Conservation (phyloP, 78 protist genomes). For the Guillardia theta region DNA sequence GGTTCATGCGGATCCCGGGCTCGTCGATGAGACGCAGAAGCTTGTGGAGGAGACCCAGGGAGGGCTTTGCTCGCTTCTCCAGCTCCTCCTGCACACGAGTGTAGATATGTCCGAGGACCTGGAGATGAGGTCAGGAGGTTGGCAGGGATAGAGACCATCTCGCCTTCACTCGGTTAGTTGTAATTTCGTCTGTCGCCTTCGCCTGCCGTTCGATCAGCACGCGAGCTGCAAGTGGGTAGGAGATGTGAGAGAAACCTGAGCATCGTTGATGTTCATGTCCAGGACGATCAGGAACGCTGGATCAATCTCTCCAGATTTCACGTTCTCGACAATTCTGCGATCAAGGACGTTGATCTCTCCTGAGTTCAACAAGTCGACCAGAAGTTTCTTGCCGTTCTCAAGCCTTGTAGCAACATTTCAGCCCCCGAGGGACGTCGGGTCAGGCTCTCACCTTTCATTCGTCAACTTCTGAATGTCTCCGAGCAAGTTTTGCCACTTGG, state of each 20-base stretch:
- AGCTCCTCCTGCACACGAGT: conserved; percentile 4
- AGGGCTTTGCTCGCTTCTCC: conserved; percentile 22
- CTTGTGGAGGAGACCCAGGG: neutral
- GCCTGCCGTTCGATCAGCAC: too few species aligned
- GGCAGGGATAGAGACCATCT: neutral
- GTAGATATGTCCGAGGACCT: neutral
- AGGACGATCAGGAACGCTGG: neutral
- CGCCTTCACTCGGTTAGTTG: neutral
- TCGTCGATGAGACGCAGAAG: neutral
- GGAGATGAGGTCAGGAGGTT: neutral
- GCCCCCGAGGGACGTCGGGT: neutral
- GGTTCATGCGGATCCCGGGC: neutral
- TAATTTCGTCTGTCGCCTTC: too few species aligned
- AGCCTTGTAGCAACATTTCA: neutral
- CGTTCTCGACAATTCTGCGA: neutral
- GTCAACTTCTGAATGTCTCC: neutral
- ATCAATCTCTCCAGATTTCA: neutral
- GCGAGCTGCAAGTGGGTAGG: too few species aligned
- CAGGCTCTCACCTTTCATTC: neutral
- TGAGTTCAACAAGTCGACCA: neutral
- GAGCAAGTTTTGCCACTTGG: neutral
- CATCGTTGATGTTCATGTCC: neutral
- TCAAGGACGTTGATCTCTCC: neutral
- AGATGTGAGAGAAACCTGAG: neutral
- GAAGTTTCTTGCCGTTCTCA: neutral